phyloP scores from a whole-genome alignment of 257 asterid genomes.

The Phtheirospermum japonicum region DNA sequence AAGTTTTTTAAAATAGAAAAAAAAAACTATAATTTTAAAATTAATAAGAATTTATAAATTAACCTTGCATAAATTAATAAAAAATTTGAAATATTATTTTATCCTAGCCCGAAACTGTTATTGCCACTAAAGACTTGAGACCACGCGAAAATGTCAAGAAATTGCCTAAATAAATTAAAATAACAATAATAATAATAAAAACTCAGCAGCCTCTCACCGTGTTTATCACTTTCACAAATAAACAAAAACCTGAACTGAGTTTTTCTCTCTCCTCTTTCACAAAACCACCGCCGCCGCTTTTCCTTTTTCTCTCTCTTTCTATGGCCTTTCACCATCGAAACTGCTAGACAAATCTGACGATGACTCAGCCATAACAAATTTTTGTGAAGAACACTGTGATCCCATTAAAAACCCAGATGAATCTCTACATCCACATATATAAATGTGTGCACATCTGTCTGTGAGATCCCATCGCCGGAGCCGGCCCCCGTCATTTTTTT shows the following conservation, averaged over 20 bases:
- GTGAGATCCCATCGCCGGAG: conserved; percentile 8
- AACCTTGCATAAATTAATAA: too few species aligned
- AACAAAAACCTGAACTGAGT: conserved; percentile 17
- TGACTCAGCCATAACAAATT: background rate
- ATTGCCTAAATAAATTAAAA: background rate
- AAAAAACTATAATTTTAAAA: too few species aligned
- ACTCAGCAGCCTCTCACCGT: background rate
- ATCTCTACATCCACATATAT: too few species aligned
- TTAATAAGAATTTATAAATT: too few species aligned
- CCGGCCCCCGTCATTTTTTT: conserved; percentile 9
- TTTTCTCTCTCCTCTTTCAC: conserved; percentile 13
- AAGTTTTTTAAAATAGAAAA: too few species aligned
- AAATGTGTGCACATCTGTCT: conserved; percentile 46
- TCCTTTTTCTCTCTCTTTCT: conserved; percentile 6
- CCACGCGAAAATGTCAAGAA: conserved; percentile 32
- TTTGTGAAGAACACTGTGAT: conserved; percentile 32
- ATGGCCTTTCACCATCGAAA: conserved; percentile 47
- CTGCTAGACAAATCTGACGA: conserved; percentile 29
- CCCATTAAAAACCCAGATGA: background rate
- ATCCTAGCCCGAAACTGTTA: background rate
- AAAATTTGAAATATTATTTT: too few species aligned
- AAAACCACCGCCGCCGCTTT: conserved; percentile 2
- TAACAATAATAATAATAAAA: background rate
- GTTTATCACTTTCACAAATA: conserved; percentile 7
- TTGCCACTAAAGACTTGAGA: conserved; percentile 29